phyloP scores from a whole-genome alignment of 129 eudicot genomes.

The Mikania micrantha region DNA sequence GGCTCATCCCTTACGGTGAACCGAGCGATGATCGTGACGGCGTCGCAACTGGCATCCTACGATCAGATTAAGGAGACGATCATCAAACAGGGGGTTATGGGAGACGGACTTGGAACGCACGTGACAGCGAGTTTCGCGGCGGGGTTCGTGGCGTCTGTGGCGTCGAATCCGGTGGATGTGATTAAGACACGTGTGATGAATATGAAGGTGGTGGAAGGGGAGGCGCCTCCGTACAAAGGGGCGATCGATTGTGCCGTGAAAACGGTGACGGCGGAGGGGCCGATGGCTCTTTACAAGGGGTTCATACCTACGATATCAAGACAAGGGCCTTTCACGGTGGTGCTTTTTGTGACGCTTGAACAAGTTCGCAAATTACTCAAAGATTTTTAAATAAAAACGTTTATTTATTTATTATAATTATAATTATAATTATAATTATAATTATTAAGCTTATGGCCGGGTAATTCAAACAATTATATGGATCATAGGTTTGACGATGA shows the following conservation, averaged over 20 bases:
- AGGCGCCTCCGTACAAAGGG: conserved; percentile 49
- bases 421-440: too few relatives aligned
- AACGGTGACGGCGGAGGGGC: conserved; percentile 57
- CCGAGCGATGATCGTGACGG: conserved; percentile 87
- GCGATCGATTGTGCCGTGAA: conserved; percentile 68
- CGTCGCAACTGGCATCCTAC: conserved; percentile 75
- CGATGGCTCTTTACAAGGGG: conserved; percentile 72
- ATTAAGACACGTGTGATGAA: conserved; percentile 82
- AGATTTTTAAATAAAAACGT: conserved; percentile 42
- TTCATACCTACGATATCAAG: conserved; percentile 71
- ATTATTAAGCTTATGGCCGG: too few relatives aligned
- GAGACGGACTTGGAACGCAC: conserved; percentile 67
- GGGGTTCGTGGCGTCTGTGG: conserved; percentile 71
- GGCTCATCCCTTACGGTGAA: conserved; percentile 75
- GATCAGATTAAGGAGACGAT: conserved; percentile 72
- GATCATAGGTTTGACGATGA: background rate
- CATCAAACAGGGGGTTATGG: conserved; percentile 42
- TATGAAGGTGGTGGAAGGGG: conserved; percentile 62
- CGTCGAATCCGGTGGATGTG: conserved; percentile 76
- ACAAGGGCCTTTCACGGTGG: conserved; percentile 73
- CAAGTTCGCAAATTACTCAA: conserved; percentile 63
- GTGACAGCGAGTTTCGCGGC: conserved; percentile 78
- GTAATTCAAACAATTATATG: too few relatives aligned
- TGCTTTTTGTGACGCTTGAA: conserved; percentile 68
- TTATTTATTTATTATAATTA: too few relatives aligned